Evolutionary conservation across 169 alveolate genomes (phyloP), one percentile per base, ranked within the genome.

Genomic region (Eimeria maxima): DNA sequence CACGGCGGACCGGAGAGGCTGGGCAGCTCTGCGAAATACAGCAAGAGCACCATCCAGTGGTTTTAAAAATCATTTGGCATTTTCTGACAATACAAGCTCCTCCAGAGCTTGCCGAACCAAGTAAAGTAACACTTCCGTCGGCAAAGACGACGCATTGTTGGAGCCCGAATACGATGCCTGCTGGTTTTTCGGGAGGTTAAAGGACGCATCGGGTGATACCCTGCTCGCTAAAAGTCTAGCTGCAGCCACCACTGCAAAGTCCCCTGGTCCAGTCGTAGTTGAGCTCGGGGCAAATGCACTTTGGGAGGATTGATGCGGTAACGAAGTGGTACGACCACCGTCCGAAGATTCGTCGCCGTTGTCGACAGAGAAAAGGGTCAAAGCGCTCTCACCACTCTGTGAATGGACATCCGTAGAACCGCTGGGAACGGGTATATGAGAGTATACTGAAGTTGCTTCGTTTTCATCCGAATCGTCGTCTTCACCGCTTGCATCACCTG

Each of bases 41-140:
- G 55, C 4, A 33, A 76, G 63, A 16, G 87, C 44, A 38, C 27
- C 50, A 11, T 3, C 16, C 33, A 38, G 81, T n/a, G 10, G 10
- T 38, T 22, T 1, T 42, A 24, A 13, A 76, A 76, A 22, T 42
- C n/a, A 76, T 8, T 45, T 33, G 87, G 27, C 63, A 6, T n/a
- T 81, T 27, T 81, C 69, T 50, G 69, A 81, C 53, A n/a, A 53
- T 5, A 81, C 73, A 81, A 53, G 50, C 67, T 53, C 71, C 29
- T 81, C 90, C 57, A 81, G 90, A 50, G 90, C 90, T 81, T 81
- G 90, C 47, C 90, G 90, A 7, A 50, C 71, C 57, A 53, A 38
- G 71, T 45, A 47, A 53, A 81, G 90, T 16, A 81, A 5, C 50
- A 53, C 38, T 13, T 81, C 69, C 55, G 90, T 81, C n/a, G 90